A percentile compares a stretch with the other conserved stretches of the same genome.
phyloP scores from a whole-genome alignment of 2,329 filamentous ascomycete species.

The Xylaria sp. region DNA sequence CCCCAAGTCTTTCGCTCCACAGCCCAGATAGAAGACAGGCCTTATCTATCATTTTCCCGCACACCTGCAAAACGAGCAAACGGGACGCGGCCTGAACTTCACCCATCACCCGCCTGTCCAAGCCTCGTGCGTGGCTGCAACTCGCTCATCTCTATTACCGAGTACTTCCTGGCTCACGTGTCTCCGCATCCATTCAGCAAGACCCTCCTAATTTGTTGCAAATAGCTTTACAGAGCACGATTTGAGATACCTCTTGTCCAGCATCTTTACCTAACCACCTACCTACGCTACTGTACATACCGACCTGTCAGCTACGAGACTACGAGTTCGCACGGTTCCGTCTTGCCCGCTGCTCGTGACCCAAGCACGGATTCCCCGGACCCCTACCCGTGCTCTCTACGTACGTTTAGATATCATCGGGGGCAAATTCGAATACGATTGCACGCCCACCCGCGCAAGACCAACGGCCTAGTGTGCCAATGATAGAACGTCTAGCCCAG shows the following conservation, averaged over 20 bases:
- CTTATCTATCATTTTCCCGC: constrained; percentile 1
- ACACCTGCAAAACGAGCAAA: constrained; percentile 10
- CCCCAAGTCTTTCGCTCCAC: constrained; percentile 4
- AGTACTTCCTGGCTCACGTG: too few species aligned
- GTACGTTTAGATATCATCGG: not conserved
- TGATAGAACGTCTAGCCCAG: constrained; percentile 22
- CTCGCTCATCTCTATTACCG: too few species aligned
- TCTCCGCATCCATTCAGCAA: too few species aligned
- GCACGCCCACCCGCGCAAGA: constrained; percentile 9
- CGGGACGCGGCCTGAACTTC: constrained; percentile 20
- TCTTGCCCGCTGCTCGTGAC: not conserved
- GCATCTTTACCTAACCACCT: not conserved
- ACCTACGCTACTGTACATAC: not conserved
- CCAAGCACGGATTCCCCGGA: not conserved
- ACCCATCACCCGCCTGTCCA: constrained; percentile 16
- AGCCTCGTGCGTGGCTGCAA: constrained; percentile 20
- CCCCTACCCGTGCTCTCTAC: not conserved
- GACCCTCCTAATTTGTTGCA: not conserved
- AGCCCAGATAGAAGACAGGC: too few species aligned
- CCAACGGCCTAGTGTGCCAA: constrained; percentile 18
- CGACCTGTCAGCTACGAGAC: too few species aligned
- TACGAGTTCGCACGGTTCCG: not conserved
- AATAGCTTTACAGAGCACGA: not conserved
- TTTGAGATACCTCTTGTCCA: not conserved
- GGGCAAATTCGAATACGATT: constrained; percentile 10